Evolutionary conservation across 306 rosid species (phyloP), one percentile per base, ranked within the genome.

Genomic region (Ormosia semicastrata): DNA sequence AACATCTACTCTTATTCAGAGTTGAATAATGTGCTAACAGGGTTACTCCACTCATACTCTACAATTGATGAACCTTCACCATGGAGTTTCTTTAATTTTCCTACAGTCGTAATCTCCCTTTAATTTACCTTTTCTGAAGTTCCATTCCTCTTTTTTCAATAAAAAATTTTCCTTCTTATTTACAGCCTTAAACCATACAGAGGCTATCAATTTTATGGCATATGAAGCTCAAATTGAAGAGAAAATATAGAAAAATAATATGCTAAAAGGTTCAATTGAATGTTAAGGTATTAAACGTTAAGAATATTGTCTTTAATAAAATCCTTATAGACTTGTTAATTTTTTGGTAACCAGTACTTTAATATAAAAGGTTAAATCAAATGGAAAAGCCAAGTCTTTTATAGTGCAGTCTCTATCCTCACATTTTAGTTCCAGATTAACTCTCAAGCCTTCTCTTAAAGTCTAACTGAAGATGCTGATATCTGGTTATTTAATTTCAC

Each of bases 381-480:
- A 79, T 56, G 50, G 47, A n/a, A 12, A 50, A n/a, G 46, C 40
- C 18, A n/a, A 7, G 43, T 47, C 57, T 50, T 57, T 6, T 29
- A 37, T 34, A 50, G 43, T 85, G 52, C 52, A 75, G 6, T 59
- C 54, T 44, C 14, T 29, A 15, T 33, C 71, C 50, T 4, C 15
- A 32, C 70, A 47, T 40, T 82, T 44, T 57, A 57, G 41, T 59
- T 56, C 54, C 71, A 43, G 34, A 66, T 73, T 64, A 52, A 17
- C n/a, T 40, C 5, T 18, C 63, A 32, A 53, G 18, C 40, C 53
- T 66, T 68, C 75, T 33, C 63, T 60, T 14, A 24, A 75, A 62
- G 71, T 78, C 76, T 36, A 71, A 36, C 58, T 17, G 58, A 65
- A 75, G 44, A 82, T 50, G 69, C 68, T 12, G 66, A 53, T 62